Evolutionary conservation across 768 basidiomycete species (phyloP), one percentile per base, ranked within the genome.

Genomic region (Mycena albidolilacea): DNA sequence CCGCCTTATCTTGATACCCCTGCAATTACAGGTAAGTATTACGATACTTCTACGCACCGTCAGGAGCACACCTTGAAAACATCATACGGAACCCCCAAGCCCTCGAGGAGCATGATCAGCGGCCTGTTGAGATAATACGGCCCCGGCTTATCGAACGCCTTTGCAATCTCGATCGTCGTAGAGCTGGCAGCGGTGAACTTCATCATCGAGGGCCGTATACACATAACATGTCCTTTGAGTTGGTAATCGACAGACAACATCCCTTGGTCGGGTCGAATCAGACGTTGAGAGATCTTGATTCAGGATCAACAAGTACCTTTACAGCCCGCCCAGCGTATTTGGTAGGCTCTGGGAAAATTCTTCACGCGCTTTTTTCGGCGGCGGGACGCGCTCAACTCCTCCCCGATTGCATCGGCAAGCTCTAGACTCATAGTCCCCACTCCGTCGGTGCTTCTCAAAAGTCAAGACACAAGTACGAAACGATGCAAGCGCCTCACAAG

Each of bases 71-170:
- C 75, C 69, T 88, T 79, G 82, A 93, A 93, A 8, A 87, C 85
- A 0, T 85, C 75, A 68, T 86, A 89, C 0, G 84, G 83, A 37
- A 93, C 84, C 0, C 92, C 92, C 7, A 93, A 84, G 5, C 88
- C 88, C 76, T 89, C 88, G 7, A 88, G 74, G 19, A 94, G 84
- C 90, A 91, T 91, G 76, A 94, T 92, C 19, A 94, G 81, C 0
- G 91, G 91, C 2, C 92, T 83, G 76, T 93, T 92, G 21, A 88
- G 80, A 72, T 80, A 92, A 72, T 90, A 92, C 7, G 80, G 78
- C 9, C 88, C 87, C 2, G 92, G 92, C 54, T 84, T 83, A 75
- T 90, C 86, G 79, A 94, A 94, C 5, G 89, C 87, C 38, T 85
- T 82, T 0, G 93, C 92, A 57, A 94, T 89, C 78, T 94, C 91